These are phyloP conservation scores for Harringtonia aguacate DNA, from an alignment of 2,329 filamentous ascomycete genomes.

Conservation along the genomic window DNA sequence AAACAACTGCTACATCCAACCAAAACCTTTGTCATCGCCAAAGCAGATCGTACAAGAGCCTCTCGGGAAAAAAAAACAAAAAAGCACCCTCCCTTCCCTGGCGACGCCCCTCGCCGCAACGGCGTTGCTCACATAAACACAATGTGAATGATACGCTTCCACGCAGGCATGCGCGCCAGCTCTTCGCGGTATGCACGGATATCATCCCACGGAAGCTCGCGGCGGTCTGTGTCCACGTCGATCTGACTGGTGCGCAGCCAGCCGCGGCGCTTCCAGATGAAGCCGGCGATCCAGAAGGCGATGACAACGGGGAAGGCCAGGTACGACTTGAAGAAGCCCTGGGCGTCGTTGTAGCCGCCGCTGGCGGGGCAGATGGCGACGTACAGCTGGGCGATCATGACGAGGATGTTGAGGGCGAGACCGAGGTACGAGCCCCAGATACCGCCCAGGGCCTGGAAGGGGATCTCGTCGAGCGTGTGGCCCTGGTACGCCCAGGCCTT, in stretches of 20 bases:
- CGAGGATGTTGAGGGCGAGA: slow-evolving; percentile 43
- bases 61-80: no score
- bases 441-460: slow-evolving; percentile 51
- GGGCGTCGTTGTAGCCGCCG: slow-evolving; percentile 21
- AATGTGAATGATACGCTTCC: slow-evolving; percentile 8
- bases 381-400: slow-evolving; percentile 43
- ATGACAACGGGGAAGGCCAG: slow-evolving; percentile 44
- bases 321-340: slow-evolving; percentile 42
- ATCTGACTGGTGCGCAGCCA: slow-evolving; percentile 50
- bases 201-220: slow-evolving; percentile 49
- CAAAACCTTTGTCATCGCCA: no score
- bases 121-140: slow-evolving; percentile 4
- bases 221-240: slow-evolving; percentile 54
- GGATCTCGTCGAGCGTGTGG: slow-evolving; percentile 55
- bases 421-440: slow-evolving; percentile 56
- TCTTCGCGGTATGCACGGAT: slow-evolving; percentile 9
- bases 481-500: slow-evolving; percentile 50
- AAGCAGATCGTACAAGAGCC: no score
- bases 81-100: no score
- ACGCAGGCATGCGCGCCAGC: slow-evolving; percentile 10
- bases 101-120: no score
- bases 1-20: no score
- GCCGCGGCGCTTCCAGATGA: slow-evolving; percentile 51
- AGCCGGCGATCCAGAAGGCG: slow-evolving; percentile 42
- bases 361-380: slow-evolving; percentile 25